Base-by-base conservation (phyloP, 768 basidiomycete species). In the Russula emetica region DNA sequence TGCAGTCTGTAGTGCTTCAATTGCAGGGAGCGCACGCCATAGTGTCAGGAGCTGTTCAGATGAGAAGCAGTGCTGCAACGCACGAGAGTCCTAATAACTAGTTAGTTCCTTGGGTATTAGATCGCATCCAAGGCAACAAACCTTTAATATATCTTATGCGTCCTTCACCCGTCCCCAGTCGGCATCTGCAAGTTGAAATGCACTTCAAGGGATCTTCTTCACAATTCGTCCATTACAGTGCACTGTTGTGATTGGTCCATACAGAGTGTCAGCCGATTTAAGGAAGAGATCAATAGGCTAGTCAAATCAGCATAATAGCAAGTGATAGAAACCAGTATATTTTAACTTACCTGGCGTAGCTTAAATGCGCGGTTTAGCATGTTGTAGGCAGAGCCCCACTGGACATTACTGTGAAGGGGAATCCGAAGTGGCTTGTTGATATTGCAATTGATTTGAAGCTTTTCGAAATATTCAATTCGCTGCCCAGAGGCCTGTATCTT, bases 131-230 rank as follows among this genome's bases (percentile, higher is more conserved):
- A 42, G 14, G 18, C 40, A 20, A 51, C 14, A 7, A 16, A 51
- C 50, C 4, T n/a, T 20, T 2, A 51, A 8, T 13, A 51, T 28
- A 5, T 28, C 16, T 11, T 3, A 8, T 3, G 20, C 44, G 3
- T 60, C 51, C 16, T 38, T 28, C 2, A 60, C 52, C 18, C 40
- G 7, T 11, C 22, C 52, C 59, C 51, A 60, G 24, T 60, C 52
- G 2, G 3, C 2, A 1, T 60, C 30, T 1, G 30, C 5, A 5
- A 60, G 6, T 2, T n/a, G 22, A 20, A 60, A 60, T 0, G 51
- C 42, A 2, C n/a, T 22, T 52, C 52, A 60, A 0, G 51, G 30
- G 2, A 60, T 44, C 6, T 60, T 11, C 5, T 60, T 60, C 1
- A 44, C n/a, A 26, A 53, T 8, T 2, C 4, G 30, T 1, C 52